Evolutionary conservation across 1,284 basidiomycete genomes (phyloP).

Genomic region (Tilletia horrida): DNA sequence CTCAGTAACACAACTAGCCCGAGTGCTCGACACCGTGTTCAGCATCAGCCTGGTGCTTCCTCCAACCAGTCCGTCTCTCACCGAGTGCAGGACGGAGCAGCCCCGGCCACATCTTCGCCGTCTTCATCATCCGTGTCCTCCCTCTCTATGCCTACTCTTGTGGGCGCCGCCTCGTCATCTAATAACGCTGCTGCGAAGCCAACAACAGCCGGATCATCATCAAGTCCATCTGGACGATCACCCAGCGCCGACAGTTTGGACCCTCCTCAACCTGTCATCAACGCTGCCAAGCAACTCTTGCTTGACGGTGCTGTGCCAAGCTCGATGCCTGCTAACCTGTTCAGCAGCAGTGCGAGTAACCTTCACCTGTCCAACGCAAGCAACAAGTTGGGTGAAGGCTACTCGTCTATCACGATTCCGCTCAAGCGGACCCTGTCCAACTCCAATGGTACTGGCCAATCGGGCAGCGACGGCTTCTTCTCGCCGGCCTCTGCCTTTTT

Average conservation of each 20-base stretch:
- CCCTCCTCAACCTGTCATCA: neutral
- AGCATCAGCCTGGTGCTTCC: neutral
- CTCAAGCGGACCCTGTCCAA: slow-evolving; percentile 13
- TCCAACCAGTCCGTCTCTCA: neutral
- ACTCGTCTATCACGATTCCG: slow-evolving; percentile 6
- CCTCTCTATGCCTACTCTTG: neutral
- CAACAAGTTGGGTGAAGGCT: neutral
- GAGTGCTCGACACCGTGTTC: too few species aligned
- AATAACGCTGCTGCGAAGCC: neutral
- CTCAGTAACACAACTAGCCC: too few species aligned
- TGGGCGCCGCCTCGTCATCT: slow-evolving; percentile 1
- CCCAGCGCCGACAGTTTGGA: too few species aligned
- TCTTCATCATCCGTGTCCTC: neutral
- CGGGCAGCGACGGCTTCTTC: neutral
- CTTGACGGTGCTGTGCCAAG: slow-evolving; percentile 1
- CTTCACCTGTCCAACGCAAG: neutral
- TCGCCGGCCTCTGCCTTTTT: neutral
- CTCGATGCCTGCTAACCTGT: neutral
- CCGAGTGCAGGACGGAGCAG: too few species aligned
- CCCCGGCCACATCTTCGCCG: too few species aligned
- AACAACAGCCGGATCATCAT: too few species aligned
- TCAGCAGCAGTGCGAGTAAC: neutral
- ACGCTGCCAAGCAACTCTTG: slow-evolving; percentile 13
- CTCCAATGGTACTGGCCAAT: slow-evolving; percentile 26
- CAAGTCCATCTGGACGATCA: too few species aligned